Conservation (phyloP, 768 basidiomycete species). For the Sarcodon sp. region DNA sequence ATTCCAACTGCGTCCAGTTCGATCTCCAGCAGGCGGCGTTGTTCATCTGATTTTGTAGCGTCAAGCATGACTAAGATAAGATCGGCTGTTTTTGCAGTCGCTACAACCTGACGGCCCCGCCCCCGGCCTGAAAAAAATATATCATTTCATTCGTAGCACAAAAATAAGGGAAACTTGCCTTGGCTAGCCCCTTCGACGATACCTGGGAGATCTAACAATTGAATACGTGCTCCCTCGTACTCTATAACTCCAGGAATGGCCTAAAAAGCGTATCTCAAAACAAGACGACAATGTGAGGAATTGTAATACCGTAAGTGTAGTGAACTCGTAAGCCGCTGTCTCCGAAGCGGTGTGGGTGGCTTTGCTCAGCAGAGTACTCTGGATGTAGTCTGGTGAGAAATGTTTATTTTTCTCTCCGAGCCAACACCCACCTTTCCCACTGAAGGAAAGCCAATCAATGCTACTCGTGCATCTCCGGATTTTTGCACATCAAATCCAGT, state of each 20-base stretch:
- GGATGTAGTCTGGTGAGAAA: not conserved
- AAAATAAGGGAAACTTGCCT: slow-evolving; percentile 14
- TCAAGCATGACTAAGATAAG: slow-evolving; percentile 90
- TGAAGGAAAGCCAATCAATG: slow-evolving; percentile 91
- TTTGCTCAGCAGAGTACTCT: slow-evolving; percentile 90
- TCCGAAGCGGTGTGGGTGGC: slow-evolving; percentile 85
- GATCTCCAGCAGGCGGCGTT: slow-evolving; percentile 74
- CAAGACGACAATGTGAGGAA: not conserved
- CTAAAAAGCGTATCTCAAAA: slow-evolving; percentile 19
- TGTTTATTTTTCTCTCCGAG: not conserved
- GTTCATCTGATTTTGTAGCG: slow-evolving; percentile 88
- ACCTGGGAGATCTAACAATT: slow-evolving; percentile 90
- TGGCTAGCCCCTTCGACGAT: slow-evolving; percentile 91
- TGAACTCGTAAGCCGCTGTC: slow-evolving; percentile 91
- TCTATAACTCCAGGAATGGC: slow-evolving; percentile 98
- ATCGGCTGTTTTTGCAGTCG: slow-evolving; percentile 49
- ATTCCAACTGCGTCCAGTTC: slow-evolving; percentile 97
- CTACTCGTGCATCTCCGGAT: slow-evolving; percentile 81
- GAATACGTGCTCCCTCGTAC: slow-evolving; percentile 87
- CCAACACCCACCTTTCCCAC: slow-evolving; percentile 62
- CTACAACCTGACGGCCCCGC: slow-evolving; percentile 91
- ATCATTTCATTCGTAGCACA: not conserved
- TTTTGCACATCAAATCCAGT: slow-evolving; percentile 85
- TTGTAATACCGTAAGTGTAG: slow-evolving; percentile 63
- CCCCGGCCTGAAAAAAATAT: slow-evolving; percentile 38